Base-by-base conservation (phyloP, 2,329 filamentous ascomycete genomes). In the Calonectria leucothoes region DNA sequence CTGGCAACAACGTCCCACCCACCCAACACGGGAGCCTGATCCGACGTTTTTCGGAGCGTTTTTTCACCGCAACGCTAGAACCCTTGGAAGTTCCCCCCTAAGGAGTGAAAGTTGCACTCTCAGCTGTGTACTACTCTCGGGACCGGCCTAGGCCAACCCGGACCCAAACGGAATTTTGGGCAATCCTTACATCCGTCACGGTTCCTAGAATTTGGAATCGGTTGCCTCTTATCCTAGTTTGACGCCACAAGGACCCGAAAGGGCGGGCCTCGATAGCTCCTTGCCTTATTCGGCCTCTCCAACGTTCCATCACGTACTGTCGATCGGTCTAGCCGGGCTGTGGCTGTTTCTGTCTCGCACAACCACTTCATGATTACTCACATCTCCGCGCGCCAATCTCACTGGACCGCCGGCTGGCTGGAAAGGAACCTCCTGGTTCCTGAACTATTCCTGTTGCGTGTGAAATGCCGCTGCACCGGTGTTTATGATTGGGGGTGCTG, bases 51-150 rank as follows among this genome's bases (percentile, higher is more conserved):
- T 64, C 23, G 51, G 35, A 66, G n/a, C 29, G 27, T 71, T 25
- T 71, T 57, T 74, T 73, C 70, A 15, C 66, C 25, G 14, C n/a
- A 33, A 64, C 78, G 78, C 78, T 80, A 80, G 78, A 79, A 80
- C 55, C 74, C 76, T 29, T 49, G 27, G 31, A 65, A 17, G n/a
- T 12, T n/a, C 65, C 75, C 71, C 72, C 39, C 78, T 52, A 76
- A 75, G 20, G 51, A 69, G 69, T 75, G 76, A 75, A 25, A 3
- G 25, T 37, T 23, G 14, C n/a, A 20, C 14, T 23, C 55, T 27
- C 48, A 37, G 37, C 42, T 55, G 6, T 27, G 55, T 33, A 20
- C 64, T 31, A 64, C 39, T 31, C 29, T 69, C 49, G 49, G 52
- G 27, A 31, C 31, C 45, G 42, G 33, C 33, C 55, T 51, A 57